These are phyloP conservation scores for Stachybotrys echinatus DNA, from an alignment of 2,329 filamentous ascomycete species.

Conservation along the genomic window DNA sequence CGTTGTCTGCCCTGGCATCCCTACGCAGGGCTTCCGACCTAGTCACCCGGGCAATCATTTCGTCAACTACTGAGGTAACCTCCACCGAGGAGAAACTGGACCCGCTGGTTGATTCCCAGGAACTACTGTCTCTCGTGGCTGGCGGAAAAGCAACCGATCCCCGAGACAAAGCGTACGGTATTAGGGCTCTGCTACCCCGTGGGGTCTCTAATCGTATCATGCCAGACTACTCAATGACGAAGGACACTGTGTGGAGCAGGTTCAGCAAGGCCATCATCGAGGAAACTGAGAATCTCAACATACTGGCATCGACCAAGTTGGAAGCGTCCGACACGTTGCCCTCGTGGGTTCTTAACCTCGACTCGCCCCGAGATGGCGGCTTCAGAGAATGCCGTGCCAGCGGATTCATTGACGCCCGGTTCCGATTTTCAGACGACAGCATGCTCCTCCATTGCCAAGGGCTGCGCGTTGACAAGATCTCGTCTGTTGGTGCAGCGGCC, in stretches of 20 bases:
- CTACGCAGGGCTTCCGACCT: neutral
- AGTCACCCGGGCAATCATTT: neutral
- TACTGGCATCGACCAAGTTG: neutral
- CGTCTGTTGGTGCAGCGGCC: neutral
- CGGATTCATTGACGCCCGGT: neutral
- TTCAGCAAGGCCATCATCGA: neutral
- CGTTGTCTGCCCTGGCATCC: neutral
- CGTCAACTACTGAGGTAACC: neutral
- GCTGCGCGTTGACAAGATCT: neutral
- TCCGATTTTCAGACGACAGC: neutral
- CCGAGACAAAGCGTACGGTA: neutral
- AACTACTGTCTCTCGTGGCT: neutral
- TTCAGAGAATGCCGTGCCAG: neutral
- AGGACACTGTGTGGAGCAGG: neutral
- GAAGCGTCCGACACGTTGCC: neutral
- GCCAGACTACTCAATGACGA: neutral
- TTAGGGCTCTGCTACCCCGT: neutral
- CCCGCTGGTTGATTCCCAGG: neutral
- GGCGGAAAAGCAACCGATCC: neutral
- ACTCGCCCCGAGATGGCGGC: neutral
- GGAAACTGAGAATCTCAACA: neutral
- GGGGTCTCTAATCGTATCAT: neutral
- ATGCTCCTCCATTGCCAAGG: neutral
- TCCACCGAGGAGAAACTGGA: neutral
- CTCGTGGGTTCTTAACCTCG: neutral